Percentiles rank a stretch among this genome's conserved stretches.
Conservation (phyloP, 192 early-diverging fungal species). For the Thoreauomyces humboldtii region DNA sequence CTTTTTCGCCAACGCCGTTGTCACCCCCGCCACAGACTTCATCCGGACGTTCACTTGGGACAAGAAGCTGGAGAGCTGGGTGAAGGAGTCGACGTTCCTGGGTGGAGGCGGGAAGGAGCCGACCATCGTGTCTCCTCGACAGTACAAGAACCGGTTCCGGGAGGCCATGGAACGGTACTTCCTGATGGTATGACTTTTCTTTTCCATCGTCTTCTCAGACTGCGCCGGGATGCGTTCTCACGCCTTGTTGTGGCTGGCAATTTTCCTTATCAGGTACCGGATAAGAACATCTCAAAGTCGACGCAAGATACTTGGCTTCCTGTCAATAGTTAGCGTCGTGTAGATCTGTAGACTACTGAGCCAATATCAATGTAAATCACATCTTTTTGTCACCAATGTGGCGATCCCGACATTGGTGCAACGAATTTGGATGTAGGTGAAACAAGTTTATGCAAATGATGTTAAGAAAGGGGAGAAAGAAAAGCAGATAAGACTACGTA, state of each 20-base stretch:
- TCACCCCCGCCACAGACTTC: conserved; percentile 64
- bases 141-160: conserved; percentile 91
- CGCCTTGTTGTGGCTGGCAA: too few relatives aligned
- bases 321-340: too few relatives aligned
- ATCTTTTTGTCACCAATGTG: too few relatives aligned
- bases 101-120: conserved; percentile 91
- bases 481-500: too few relatives aligned
- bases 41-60: conserved; percentile 99
- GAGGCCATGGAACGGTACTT: conserved; percentile 93
- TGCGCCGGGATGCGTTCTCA: not conserved
- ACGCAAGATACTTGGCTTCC: too few relatives aligned
- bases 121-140: conserved; percentile 92
- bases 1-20: not conserved
- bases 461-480: too few relatives aligned
- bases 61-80: conserved; percentile 97
- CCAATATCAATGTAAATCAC: too few relatives aligned
- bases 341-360: too few relatives aligned
- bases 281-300: conserved; percentile 18
- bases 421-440: too few relatives aligned
- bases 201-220: not conserved
- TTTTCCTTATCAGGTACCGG: conserved; percentile 5
- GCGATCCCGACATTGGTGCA: too few relatives aligned
- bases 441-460: too few relatives aligned
- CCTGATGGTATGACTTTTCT: conserved; percentile 57
- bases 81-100: conserved; percentile 88